Conservation (phyloP, 1,139 yeast genomes). For the Nakaseomyces uthaithaninus region DNA sequence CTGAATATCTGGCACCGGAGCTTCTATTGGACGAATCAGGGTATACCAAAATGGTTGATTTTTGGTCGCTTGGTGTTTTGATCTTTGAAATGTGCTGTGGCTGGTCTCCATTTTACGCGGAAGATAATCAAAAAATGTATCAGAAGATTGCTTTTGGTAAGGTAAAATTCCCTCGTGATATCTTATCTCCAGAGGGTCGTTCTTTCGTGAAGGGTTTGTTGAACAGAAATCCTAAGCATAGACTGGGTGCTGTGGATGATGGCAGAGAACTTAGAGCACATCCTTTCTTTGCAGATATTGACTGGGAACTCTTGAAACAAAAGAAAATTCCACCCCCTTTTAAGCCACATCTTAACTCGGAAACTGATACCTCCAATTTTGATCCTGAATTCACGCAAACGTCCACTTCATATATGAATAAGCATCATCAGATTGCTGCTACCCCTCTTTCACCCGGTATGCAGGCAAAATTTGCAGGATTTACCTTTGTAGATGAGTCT, state of each 20-base stretch:
- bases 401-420: conserved; percentile 70
- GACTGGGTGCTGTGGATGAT: conserved; percentile 84
- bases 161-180: conserved; percentile 93
- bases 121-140: conserved; percentile 96
- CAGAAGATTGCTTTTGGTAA: conserved; percentile 97
- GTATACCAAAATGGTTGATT: conserved; percentile 79
- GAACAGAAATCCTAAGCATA: conserved; percentile 90
- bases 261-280: conserved; percentile 89
- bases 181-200: conserved; percentile 83
- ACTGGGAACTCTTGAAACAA: conserved; percentile 71
- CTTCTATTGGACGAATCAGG: conserved; percentile 75
- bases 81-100: conserved; percentile 94
- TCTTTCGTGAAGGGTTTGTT: conserved; percentile 89
- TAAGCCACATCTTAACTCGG: conserved; percentile 85
- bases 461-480: conserved; percentile 93
- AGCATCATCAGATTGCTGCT: conserved; percentile 37
- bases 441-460: conserved; percentile 82
- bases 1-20: conserved; percentile 83
- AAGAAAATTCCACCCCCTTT: conserved; percentile 96
- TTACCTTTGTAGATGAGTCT: conserved; percentile 93
- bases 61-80: conserved; percentile 76
- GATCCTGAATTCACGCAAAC: conserved; percentile 96
- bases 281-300: conserved; percentile 81
- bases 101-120: conserved; percentile 99
- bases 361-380: conserved; percentile 89